Conservation (phyloP, 805 yeast genomes). For the Helenozyma rhizophorensis region DNA sequence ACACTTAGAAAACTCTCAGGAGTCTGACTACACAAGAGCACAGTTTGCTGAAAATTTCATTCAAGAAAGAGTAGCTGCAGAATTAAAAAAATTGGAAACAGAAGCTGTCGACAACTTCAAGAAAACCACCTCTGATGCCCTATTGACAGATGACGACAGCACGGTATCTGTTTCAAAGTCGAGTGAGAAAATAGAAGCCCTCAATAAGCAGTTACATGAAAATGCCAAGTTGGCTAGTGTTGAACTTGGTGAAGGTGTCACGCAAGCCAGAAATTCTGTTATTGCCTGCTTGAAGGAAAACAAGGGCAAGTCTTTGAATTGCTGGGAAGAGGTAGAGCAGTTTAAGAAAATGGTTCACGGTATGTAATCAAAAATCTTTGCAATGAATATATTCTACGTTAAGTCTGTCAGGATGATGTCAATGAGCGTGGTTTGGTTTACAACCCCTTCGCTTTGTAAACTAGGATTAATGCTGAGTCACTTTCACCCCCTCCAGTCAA, state of each 20-base stretch:
- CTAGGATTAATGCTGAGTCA: constrained; percentile 85
- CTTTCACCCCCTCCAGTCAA: constrained; percentile 98
- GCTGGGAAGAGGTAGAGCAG: constrained; percentile 75
- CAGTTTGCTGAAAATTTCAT: constrained; percentile 65
- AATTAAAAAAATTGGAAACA: constrained; percentile 49
- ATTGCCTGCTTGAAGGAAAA: constrained; percentile 59
- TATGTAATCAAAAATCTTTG: constrained; percentile 26
- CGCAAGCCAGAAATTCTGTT: constrained; percentile 46
- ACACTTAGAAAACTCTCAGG: constrained; percentile 57
- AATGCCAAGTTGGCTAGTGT: constrained; percentile 30
- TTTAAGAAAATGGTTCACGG: constrained; percentile 58
- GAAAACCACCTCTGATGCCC: constrained; percentile 40
- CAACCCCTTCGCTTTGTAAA: constrained; percentile 80
- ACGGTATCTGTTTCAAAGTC: constrained; percentile 27
- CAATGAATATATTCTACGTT: background rate
- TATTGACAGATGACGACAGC: constrained; percentile 31
- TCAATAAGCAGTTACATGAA: constrained; percentile 31
- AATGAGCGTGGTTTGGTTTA: too few species aligned
- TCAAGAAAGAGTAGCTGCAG: constrained; percentile 59
- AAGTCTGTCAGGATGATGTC: background rate
- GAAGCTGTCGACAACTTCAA: constrained; percentile 52
- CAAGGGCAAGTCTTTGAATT: constrained; percentile 63
- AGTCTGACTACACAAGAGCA: constrained; percentile 67
- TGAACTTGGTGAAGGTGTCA: constrained; percentile 35
- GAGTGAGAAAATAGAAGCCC: constrained; percentile 39